Percentiles rank a stretch among this genome's conserved stretches.
These are phyloP conservation scores for Artemisia annua DNA, from an alignment of 129 eudicot species.

Conservation along the genomic window DNA sequence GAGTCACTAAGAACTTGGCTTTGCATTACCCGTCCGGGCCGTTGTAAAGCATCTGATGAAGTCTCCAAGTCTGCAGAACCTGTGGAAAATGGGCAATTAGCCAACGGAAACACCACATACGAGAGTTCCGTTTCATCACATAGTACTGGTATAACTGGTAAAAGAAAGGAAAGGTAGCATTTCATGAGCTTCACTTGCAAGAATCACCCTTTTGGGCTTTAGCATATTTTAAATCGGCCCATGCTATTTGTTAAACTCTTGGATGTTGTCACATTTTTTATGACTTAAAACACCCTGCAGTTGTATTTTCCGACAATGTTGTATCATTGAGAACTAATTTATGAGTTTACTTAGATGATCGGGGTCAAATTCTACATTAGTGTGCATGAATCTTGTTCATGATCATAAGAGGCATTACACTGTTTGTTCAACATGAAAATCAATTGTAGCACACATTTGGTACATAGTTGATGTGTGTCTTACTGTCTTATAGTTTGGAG, in stretches of 20 bases:
- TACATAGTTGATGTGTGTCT: too few species aligned
- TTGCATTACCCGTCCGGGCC: conserved; percentile 54
- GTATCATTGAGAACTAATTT: conserved; percentile 5
- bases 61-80: conserved; percentile 4
- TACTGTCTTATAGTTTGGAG: too few species aligned
- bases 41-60: conserved; percentile 28
- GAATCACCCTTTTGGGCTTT: too few species aligned
- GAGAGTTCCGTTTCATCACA: background rate
- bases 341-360: background rate
- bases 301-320: background rate
- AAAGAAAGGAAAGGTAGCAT: conserved; percentile 55
- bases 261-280: background rate
- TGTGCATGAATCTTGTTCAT: background rate
- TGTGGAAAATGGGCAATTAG: background rate
- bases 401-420: too few species aligned
- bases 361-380: background rate
- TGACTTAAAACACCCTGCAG: conserved; percentile 5
- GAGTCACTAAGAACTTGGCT: conserved; percentile 78
- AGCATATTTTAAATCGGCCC: background rate
- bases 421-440: too few species aligned
- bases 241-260: background rate
- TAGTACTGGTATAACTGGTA: conserved; percentile 40
- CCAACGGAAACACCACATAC: conserved; percentile 6
- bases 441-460: too few species aligned
- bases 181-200: background rate